Evolutionary conservation across 768 basidiomycete genomes (phyloP).

Genomic region (Lactifluus subvellereus): DNA sequence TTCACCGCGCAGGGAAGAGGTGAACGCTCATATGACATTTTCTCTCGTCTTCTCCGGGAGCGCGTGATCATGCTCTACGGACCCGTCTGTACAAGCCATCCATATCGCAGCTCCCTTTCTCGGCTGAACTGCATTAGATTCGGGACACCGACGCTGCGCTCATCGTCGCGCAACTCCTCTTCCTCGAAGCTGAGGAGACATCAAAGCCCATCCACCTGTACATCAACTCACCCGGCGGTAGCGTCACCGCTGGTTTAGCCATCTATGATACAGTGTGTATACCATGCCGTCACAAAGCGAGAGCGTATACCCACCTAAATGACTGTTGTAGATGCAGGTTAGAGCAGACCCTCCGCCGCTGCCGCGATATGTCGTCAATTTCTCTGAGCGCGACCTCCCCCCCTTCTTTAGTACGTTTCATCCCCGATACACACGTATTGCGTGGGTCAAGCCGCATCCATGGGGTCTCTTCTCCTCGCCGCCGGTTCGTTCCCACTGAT

Average conservation of each 20-base stretch:
- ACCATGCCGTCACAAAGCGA: not conserved
- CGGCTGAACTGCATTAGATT: constrained; percentile 46
- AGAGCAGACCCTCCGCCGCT: constrained; percentile 45
- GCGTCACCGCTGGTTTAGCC: constrained; percentile 91
- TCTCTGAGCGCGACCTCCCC: not conserved
- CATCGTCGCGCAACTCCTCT: constrained; percentile 86
- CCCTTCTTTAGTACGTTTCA: constrained; percentile 62
- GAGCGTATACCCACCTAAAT: not conserved
- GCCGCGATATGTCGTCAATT: not conserved
- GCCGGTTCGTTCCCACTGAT: constrained; percentile 45
- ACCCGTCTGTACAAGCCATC: constrained; percentile 49
- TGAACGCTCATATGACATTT: constrained; percentile 92
- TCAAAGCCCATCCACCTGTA: constrained; percentile 93
- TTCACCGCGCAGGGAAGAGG: constrained; percentile 57
- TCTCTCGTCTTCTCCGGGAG: constrained; percentile 87
- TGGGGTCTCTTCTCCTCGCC: constrained; percentile 90
- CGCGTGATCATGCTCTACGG: constrained; percentile 95
- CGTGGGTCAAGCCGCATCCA: constrained; percentile 90
- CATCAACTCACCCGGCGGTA: constrained; percentile 95
- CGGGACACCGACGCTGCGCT: constrained; percentile 85
- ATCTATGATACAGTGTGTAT: constrained; percentile 90
- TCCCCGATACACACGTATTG: constrained; percentile 96
- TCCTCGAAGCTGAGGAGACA: constrained; percentile 93
- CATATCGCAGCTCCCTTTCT: not conserved
- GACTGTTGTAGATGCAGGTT: constrained; percentile 44